These are phyloP conservation scores for Arthrobotrys megalospora DNA, from an alignment of 2,329 filamentous ascomycete species.

Conservation along the genomic window DNA sequence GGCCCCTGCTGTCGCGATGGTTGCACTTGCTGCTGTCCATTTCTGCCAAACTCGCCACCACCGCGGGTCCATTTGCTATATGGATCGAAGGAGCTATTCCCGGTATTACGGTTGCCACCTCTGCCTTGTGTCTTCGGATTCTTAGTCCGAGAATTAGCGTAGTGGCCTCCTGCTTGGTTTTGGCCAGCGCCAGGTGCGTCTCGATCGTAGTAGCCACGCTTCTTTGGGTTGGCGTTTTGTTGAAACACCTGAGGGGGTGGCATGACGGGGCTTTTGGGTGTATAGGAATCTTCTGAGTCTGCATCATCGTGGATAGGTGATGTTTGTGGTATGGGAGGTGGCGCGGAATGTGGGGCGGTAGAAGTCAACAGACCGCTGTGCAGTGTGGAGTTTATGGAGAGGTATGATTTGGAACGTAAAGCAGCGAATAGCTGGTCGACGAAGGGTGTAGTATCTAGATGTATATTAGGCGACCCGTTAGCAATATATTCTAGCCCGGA, in stretches of 20 bases:
- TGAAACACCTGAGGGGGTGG: not conserved
- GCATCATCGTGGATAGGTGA: slow-evolving; percentile 26
- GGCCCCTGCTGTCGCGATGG: slow-evolving; percentile 64
- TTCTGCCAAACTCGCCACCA: slow-evolving; percentile 48
- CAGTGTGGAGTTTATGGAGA: slow-evolving; percentile 68
- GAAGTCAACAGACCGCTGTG: slow-evolving; percentile 68
- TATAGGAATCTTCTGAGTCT: slow-evolving; percentile 47
- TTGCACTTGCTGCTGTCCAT: slow-evolving; percentile 28
- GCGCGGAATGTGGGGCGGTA: slow-evolving; percentile 66
- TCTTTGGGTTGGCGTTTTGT: slow-evolving; percentile 40
- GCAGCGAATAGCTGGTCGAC: slow-evolving; percentile 80
- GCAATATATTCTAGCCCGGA: not conserved
- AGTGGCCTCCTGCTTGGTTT: slow-evolving; percentile 34
- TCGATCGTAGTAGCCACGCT: slow-evolving; percentile 55
- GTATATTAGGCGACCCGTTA: slow-evolving; percentile 20
- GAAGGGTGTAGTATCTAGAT: slow-evolving; percentile 74
- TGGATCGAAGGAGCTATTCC: slow-evolving; percentile 32
- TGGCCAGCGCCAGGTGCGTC: slow-evolving; percentile 44
- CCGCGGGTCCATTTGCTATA: slow-evolving; percentile 57
- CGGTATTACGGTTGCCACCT: slow-evolving; percentile 20
- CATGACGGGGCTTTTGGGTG: slow-evolving; percentile 44
- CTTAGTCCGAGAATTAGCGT: slow-evolving; percentile 53
- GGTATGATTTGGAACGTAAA: slow-evolving; percentile 75
- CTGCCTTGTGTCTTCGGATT: slow-evolving; percentile 51
- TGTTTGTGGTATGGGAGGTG: slow-evolving; percentile 24